phyloP scores from a whole-genome alignment of 2,329 filamentous ascomycete genomes.

The Clonostachys rosea region DNA sequence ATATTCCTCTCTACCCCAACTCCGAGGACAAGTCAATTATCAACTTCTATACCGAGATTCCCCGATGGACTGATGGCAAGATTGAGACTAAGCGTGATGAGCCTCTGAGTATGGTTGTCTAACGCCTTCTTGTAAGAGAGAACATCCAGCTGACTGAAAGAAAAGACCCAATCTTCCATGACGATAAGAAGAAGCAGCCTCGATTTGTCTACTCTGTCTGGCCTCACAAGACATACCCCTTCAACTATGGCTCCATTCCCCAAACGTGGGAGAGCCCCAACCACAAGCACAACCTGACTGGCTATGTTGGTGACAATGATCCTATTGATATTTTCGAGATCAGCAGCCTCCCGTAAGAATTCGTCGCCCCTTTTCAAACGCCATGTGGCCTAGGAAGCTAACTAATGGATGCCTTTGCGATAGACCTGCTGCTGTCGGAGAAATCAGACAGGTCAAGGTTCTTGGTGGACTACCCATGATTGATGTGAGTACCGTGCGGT shows the following conservation, averaged over 20 bases:
- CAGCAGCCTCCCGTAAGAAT: slow-evolving; percentile 19
- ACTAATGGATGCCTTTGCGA: background rate
- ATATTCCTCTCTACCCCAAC: slow-evolving; percentile 30
- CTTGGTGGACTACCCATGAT: slow-evolving; percentile 31
- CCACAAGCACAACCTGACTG: slow-evolving; percentile 28
- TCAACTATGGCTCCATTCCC: slow-evolving; percentile 35
- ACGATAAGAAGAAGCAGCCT: slow-evolving; percentile 25
- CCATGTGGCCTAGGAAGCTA: too few relatives aligned
- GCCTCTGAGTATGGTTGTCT: slow-evolving; percentile 23
- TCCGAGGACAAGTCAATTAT: slow-evolving; percentile 23
- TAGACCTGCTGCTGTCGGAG: slow-evolving; percentile 23
- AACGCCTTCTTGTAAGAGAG: background rate
- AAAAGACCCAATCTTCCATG: slow-evolving; percentile 32
- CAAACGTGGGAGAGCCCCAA: slow-evolving; percentile 39
- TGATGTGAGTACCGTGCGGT: slow-evolving; percentile 17
- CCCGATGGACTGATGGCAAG: slow-evolving; percentile 32
- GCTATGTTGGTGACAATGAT: slow-evolving; percentile 30
- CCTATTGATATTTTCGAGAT: slow-evolving; percentile 35
- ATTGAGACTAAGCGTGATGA: slow-evolving; percentile 31
- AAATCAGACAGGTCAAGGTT: slow-evolving; percentile 35
- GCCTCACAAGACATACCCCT: slow-evolving; percentile 36
- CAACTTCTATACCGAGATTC: slow-evolving; percentile 34
- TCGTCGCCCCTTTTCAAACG: too few relatives aligned
- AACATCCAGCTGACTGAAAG: background rate
- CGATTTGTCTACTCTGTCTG: slow-evolving; percentile 34